A percentile compares a stretch with the other conserved stretches of the same genome.
These are phyloP conservation scores for Chlamydomonas sp. DNA, from an alignment of 139 green algal species.

Conservation along the genomic window DNA sequence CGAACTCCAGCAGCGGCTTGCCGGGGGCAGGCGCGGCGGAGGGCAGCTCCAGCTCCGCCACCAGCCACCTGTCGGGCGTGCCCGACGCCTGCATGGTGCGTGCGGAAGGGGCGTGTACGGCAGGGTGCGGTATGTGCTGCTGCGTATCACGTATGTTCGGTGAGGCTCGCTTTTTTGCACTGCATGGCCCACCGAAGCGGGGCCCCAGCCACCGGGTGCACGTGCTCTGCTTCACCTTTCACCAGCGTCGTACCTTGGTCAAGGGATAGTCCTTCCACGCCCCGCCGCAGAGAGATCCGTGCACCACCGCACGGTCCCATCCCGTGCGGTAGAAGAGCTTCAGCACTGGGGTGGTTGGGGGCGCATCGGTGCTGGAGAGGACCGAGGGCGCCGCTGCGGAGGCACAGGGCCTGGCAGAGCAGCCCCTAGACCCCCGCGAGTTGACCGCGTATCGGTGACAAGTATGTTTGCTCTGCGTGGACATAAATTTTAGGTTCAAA, in stretches of 20 bases:
- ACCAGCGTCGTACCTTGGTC: neutral
- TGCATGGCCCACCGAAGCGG: too few relatives aligned
- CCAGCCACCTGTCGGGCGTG: conserved; percentile 49
- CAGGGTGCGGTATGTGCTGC: too few relatives aligned
- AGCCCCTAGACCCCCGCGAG: too few relatives aligned
- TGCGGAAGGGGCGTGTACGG: neutral
- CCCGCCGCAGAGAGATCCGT: conserved; percentile 56
- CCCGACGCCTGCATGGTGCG: conserved; percentile 28
- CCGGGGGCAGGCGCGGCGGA: neutral
- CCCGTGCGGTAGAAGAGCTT: conserved; percentile 58
- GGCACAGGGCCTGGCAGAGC: too few relatives aligned
- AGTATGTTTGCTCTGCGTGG: too few relatives aligned
- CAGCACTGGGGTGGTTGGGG: neutral
- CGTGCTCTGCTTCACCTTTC: neutral
- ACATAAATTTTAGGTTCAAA: too few relatives aligned
- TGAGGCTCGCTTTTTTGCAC: too few relatives aligned
- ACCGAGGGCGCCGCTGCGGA: too few relatives aligned
- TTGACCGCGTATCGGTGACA: too few relatives aligned
- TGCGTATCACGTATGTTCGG: too few relatives aligned
- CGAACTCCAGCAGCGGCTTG: conserved; percentile 71
- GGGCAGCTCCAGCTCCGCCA: conserved; percentile 30
- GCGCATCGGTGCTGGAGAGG: neutral
- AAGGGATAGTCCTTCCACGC: conserved; percentile 55
- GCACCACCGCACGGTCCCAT: conserved; percentile 58
- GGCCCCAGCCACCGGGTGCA: too few relatives aligned